Evolutionary conservation across 83 land plant species (phyloP).

Genomic region (Diphasiastrum complanatum): DNA sequence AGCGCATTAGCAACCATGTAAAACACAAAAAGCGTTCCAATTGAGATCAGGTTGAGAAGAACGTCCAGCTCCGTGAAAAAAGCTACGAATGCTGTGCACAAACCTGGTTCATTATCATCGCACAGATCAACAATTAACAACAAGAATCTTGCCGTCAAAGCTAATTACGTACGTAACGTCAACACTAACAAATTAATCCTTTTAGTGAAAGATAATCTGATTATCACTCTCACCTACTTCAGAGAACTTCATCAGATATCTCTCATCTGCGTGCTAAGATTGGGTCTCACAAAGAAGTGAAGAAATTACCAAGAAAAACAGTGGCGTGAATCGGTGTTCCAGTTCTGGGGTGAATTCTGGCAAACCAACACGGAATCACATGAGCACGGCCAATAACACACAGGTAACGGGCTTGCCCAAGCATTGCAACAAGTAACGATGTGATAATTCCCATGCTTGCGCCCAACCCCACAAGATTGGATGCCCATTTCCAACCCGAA

Average conservation of each 20-base stretch:
- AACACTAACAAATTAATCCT: no score
- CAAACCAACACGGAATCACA: slow-evolving; percentile 81
- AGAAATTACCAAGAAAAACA: slow-evolving; percentile 56
- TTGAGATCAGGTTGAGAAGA: slow-evolving; percentile 68
- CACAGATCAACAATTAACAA: slow-evolving; percentile 12
- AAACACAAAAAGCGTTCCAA: slow-evolving; percentile 93
- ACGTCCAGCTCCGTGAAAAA: slow-evolving; percentile 63
- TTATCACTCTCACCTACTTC: no score
- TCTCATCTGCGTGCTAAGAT: no score
- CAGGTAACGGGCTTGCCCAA: slow-evolving; percentile 91
- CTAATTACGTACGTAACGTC: no score
- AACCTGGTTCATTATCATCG: slow-evolving; percentile 52
- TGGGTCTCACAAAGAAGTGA: neutral
- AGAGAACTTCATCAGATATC: neutral
- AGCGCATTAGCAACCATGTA: slow-evolving; percentile 97
- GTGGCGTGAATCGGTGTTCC: slow-evolving; percentile 86
- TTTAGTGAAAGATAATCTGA: no score
- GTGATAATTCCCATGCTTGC: slow-evolving; percentile 87
- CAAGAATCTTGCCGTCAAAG: no score
- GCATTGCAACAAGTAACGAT: slow-evolving; percentile 81
- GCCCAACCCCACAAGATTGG: slow-evolving; percentile 64
- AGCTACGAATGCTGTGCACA: slow-evolving; percentile 56
- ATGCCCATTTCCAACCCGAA: slow-evolving; percentile 70
- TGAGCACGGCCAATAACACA: slow-evolving; percentile 79
- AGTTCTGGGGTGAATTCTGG: slow-evolving; percentile 56